These are phyloP conservation scores for Lactifluus pinguis DNA, from an alignment of 768 basidiomycete genomes.

Conservation along the genomic window DNA sequence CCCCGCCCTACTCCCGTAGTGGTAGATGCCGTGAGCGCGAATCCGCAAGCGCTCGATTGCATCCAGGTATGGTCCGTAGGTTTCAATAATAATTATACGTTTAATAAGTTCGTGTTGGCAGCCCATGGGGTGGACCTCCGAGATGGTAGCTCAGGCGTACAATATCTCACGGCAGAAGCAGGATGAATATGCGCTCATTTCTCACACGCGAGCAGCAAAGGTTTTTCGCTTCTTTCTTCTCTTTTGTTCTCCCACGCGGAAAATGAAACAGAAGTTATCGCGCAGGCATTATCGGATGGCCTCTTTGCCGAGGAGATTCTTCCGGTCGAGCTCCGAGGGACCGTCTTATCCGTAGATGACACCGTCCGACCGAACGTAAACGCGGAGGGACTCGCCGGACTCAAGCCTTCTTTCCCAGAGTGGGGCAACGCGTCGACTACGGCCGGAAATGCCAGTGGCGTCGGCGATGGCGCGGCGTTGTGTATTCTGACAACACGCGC, in stretches of 20 bases:
- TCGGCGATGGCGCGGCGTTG: slow-evolving; percentile 89
- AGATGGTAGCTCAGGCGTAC: slow-evolving; percentile 78
- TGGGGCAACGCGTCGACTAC: slow-evolving; percentile 68
- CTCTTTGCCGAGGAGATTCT: slow-evolving; percentile 85
- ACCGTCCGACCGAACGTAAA: slow-evolving; percentile 84
- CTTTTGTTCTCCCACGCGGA: background rate
- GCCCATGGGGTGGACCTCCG: slow-evolving; percentile 96
- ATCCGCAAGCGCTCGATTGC: slow-evolving; percentile 64
- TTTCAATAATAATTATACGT: background rate
- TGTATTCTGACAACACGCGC: slow-evolving; percentile 75
- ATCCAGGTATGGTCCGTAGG: slow-evolving; percentile 42
- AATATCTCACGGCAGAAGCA: slow-evolving; percentile 73
- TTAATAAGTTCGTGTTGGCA: slow-evolving; percentile 24
- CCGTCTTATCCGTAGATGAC: slow-evolving; percentile 65
- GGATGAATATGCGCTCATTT: slow-evolving; percentile 84
- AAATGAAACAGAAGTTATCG: background rate
- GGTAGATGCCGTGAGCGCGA: slow-evolving; percentile 44
- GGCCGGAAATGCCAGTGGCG: slow-evolving; percentile 78
- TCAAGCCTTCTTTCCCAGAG: slow-evolving; percentile 83
- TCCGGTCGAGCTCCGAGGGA: slow-evolving; percentile 68
- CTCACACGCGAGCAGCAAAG: slow-evolving; percentile 70
- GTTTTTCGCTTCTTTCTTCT: slow-evolving; percentile 27
- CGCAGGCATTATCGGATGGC: slow-evolving; percentile 56
- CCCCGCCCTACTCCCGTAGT: slow-evolving; percentile 68
- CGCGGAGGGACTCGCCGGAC: slow-evolving; percentile 57